Conservation (phyloP, 2,329 filamentous ascomycete genomes). For the Leptographium radiaticola region DNA sequence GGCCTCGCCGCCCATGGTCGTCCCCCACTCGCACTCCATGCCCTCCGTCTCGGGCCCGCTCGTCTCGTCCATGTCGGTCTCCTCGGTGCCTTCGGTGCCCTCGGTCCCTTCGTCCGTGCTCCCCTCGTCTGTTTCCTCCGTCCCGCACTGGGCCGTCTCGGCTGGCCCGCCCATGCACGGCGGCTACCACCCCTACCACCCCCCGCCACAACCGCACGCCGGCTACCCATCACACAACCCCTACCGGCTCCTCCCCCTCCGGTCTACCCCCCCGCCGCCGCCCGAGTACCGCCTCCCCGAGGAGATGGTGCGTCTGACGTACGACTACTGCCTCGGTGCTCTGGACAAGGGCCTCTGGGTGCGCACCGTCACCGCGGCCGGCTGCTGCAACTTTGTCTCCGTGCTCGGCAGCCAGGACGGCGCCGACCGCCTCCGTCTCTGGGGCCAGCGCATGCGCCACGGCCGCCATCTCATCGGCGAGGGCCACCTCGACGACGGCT, state of each 20-base stretch:
- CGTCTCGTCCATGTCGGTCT: neutral
- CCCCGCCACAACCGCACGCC: neutral
- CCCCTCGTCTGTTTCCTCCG: too few relatives aligned
- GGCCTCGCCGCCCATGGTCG: neutral
- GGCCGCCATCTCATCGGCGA: constrained; percentile 11
- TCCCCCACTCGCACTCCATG: neutral
- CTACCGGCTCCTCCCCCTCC: neutral
- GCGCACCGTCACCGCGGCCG: constrained; percentile 2
- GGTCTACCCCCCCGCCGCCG: neutral
- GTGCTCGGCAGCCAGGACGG: constrained; percentile 5
- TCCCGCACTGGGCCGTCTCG: too few relatives aligned
- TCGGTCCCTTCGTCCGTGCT: too few relatives aligned
- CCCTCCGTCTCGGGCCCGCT: neutral
- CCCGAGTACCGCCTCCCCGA: constrained; percentile 10
- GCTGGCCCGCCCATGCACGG: too few relatives aligned
- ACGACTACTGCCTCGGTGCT: constrained; percentile 13
- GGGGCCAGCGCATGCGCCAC: constrained; percentile 12
- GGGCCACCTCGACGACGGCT: constrained; percentile 10
- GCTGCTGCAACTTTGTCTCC: constrained; percentile 3
- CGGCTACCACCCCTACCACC: too few relatives aligned
- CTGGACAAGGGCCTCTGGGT: constrained; percentile 13
- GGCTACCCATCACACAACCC: neutral
- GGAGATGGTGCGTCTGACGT: constrained; percentile 12
- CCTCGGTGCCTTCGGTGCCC: too few relatives aligned
- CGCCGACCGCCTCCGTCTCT: constrained; percentile 10